Percentiles rank a stretch among this genome's conserved stretches.
Conservation (phyloP, 208 protist species). For the Tetramitus jugosus region DNA sequence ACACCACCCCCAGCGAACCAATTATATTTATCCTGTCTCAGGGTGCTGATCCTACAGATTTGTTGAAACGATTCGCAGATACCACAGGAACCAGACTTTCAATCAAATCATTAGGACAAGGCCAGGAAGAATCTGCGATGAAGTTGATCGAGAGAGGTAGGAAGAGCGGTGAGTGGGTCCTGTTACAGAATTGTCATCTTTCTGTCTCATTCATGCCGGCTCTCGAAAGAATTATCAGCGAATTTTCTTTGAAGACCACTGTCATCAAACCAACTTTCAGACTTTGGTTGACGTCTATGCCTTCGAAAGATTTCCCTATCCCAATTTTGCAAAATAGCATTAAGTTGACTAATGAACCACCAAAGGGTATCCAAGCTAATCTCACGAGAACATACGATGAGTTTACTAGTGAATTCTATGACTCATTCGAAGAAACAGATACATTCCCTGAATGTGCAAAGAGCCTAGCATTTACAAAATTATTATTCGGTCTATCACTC, state of each 20-base stretch:
- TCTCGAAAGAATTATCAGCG: constrained; percentile 77
- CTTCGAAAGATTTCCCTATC: constrained; percentile 89
- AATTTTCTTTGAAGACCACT: constrained; percentile 37
- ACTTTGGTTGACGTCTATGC: constrained; percentile 96
- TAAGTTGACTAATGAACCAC: constrained; percentile 95
- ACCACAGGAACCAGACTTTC: constrained; percentile 59
- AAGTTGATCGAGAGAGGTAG: constrained; percentile 77
- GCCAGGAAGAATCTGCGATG: constrained; percentile 88
- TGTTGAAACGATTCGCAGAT: constrained; percentile 77
- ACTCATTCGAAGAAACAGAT: constrained; percentile 44
- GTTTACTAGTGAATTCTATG: constrained; percentile 70
- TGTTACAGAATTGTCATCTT: constrained; percentile 93
- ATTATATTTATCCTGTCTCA: constrained; percentile 94
- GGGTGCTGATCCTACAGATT: constrained; percentile 86
- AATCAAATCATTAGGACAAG: constrained; percentile 91
- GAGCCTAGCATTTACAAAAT: constrained; percentile 75
- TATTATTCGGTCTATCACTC: constrained; percentile 89
- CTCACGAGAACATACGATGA: constrained; percentile 82
- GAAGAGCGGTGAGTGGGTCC: constrained; percentile 78
- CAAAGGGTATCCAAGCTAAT: constrained; percentile 88
- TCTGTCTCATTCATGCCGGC: constrained; percentile 89
- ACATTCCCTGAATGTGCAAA: constrained; percentile 54
- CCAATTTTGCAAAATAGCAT: constrained; percentile 92
- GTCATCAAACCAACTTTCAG: constrained; percentile 78
- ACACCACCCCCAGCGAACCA: constrained; percentile 70